Evolutionary conservation across 2,329 filamentous ascomycete genomes (phyloP).

Genomic region (Periconia digitata): DNA sequence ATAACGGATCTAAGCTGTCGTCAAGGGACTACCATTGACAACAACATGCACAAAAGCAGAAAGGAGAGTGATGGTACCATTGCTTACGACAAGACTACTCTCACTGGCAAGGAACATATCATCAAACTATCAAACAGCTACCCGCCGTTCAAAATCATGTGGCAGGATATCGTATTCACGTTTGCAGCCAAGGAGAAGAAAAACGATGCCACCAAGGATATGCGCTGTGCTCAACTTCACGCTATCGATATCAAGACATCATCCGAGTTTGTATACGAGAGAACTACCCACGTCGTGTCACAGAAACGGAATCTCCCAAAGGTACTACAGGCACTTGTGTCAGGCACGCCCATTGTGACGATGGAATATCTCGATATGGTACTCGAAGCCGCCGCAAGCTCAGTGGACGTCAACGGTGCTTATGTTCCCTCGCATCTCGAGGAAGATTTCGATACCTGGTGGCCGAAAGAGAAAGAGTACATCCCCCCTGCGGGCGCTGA

Average conservation of each 20-base stretch:
- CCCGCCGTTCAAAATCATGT: constrained; percentile 68
- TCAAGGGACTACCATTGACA: constrained; percentile 76
- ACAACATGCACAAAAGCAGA: constrained; percentile 63
- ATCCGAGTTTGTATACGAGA: constrained; percentile 66
- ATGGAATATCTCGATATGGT: constrained; percentile 74
- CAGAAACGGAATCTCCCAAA: constrained; percentile 89
- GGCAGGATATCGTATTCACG: constrained; percentile 78
- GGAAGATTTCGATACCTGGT: constrained; percentile 73
- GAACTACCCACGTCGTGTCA: constrained; percentile 85
- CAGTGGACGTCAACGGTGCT: constrained; percentile 41
- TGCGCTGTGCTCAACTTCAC: constrained; percentile 67
- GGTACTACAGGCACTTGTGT: constrained; percentile 82
- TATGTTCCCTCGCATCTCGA: constrained; percentile 66
- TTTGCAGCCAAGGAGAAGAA: constrained; percentile 73
- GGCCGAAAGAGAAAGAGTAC: constrained; percentile 73
- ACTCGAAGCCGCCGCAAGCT: constrained; percentile 57
- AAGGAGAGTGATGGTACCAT: constrained; percentile 44
- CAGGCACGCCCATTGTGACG: constrained; percentile 76
- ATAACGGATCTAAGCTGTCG: constrained; percentile 80
- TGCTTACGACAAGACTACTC: constrained; percentile 24
- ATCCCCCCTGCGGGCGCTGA: constrained; percentile 77
- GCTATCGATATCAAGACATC: constrained; percentile 86
- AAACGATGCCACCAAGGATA: constrained; percentile 53
- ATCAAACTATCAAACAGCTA: constrained; percentile 74
- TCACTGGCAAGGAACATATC: constrained; percentile 53